Conservation (phyloP, 495 filamentous ascomycete genomes). For the Tuber indicum region DNA sequence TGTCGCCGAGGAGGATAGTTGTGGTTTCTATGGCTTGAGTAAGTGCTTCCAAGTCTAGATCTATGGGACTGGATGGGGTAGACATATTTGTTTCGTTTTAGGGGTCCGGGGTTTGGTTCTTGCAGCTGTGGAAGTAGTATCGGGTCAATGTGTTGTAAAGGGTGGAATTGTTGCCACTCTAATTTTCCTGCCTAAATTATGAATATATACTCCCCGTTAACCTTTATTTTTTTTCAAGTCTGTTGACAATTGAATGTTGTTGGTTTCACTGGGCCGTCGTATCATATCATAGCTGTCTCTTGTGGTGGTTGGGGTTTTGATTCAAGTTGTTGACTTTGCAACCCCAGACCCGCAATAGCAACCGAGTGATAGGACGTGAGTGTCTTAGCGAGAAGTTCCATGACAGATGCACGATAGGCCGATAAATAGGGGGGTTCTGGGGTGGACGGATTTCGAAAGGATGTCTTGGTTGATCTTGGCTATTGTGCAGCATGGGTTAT, state of each 20-base stretch:
- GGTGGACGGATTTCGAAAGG: neutral
- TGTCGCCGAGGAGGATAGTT: neutral
- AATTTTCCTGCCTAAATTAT: neutral
- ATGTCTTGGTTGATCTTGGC: neutral
- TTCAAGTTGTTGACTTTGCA: neutral
- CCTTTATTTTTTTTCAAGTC: neutral
- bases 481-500: neutral
- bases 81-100: neutral
- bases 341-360: neutral
- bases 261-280: neutral
- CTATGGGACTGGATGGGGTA: neutral
- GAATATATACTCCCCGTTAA: neutral
- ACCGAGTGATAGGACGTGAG: neutral
- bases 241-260: neutral
- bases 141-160: neutral
- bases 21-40: neutral
- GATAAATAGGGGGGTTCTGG: neutral
- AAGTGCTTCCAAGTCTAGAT: neutral
- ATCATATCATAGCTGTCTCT: neutral
- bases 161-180: neutral
- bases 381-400: neutral
- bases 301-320: neutral
- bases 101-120: neutral
- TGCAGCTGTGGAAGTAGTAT: neutral
- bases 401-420: neutral